Base-by-base conservation (phyloP, 805 yeast genomes). In the Saccharomyces mikatae region DNA sequence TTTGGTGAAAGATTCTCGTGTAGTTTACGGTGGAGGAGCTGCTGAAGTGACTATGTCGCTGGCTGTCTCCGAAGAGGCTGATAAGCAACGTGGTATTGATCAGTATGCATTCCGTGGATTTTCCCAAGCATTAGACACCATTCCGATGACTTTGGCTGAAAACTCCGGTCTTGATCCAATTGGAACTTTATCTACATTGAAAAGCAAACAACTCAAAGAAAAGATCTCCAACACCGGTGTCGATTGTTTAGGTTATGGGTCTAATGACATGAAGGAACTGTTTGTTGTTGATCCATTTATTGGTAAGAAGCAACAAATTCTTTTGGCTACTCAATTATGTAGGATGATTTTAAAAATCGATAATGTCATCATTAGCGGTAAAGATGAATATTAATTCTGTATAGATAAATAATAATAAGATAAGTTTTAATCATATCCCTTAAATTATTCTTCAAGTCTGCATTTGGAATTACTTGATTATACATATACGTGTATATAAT, bases 21-120 rank as follows among this genome's bases (percentile, higher is more conserved):
- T 94, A 48, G 97, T 95, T n/a, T 94, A 94, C 67, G 99, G 99
- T 59, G 99, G 99, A 63, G 99, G 99, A 62, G 96, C 99, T 24
- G 95, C 98, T 41, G 99, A 94, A 75, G 84, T 94, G 52, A 80
- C 96, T 2, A 87, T 96, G 76, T 90, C 98, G 13, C 74, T 94
- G 62, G 95, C 94, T 17, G 96, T 94, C 14, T 78, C 89, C 54
- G 88, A 86, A 50, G 96, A 87, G 60, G 97, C 98, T 50, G 97
- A 92, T 71, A 83, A 81, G 67, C 96, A 88, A 72, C 84, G 84
- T 63, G 98, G 98, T 55, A 92, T 92, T 59, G 97, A 92, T 65
- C 99, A 95, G 76, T 94, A 94, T 70, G 98, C 98, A 0, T 89
- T 94, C 83, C 84, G 97, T 67, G 96, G 96, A 1, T 94, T 94